A percentile compares a stretch with the other conserved stretches of the same genome.
Conservation (phyloP, 495 filamentous ascomycete genomes). For the Annulohypoxylon maeteangense region DNA sequence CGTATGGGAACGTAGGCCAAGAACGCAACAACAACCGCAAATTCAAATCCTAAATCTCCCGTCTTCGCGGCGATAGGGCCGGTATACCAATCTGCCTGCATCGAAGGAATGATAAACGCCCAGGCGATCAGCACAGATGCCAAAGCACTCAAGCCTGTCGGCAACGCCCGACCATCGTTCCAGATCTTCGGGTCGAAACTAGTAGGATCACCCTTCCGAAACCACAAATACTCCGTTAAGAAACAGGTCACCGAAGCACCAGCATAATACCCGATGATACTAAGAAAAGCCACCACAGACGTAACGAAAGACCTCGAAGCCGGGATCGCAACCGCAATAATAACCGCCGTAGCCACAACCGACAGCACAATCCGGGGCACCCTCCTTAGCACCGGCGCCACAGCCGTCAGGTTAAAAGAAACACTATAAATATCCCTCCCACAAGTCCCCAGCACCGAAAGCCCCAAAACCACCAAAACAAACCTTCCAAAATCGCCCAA, state of each 20-base stretch:
- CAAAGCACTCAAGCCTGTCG: slow-evolving; percentile 54
- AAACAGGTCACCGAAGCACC: slow-evolving; percentile 56
- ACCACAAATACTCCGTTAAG: slow-evolving; percentile 54
- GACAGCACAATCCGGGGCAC: slow-evolving; percentile 55
- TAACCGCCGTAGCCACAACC: slow-evolving; percentile 52
- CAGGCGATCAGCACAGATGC: slow-evolving; percentile 44
- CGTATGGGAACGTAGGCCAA: slow-evolving; percentile 52
- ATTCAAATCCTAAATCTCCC: slow-evolving; percentile 61
- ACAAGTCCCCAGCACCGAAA: slow-evolving; percentile 58
- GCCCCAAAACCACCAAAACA: slow-evolving; percentile 55
- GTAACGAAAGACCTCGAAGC: slow-evolving; percentile 56
- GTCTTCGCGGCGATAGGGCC: slow-evolving; percentile 57
- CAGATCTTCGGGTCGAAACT: slow-evolving; percentile 54
- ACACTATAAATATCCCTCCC: slow-evolving; percentile 49
- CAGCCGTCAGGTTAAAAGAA: slow-evolving; percentile 58
- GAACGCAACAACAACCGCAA: slow-evolving; percentile 55
- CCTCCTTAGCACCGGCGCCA: slow-evolving; percentile 50
- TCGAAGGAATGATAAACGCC: slow-evolving; percentile 55
- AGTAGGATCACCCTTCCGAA: slow-evolving; percentile 41
- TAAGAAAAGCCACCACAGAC: slow-evolving; percentile 56
- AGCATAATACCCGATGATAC: slow-evolving; percentile 57
- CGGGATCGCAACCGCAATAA: slow-evolving; percentile 56
- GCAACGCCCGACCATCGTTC: slow-evolving; percentile 52
- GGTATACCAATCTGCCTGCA: slow-evolving; percentile 60
- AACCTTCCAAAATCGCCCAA: slow-evolving; percentile 60